phyloP scores from a whole-genome alignment of 2,329 filamentous ascomycete species.

The Podosphaera leucotricha region DNA sequence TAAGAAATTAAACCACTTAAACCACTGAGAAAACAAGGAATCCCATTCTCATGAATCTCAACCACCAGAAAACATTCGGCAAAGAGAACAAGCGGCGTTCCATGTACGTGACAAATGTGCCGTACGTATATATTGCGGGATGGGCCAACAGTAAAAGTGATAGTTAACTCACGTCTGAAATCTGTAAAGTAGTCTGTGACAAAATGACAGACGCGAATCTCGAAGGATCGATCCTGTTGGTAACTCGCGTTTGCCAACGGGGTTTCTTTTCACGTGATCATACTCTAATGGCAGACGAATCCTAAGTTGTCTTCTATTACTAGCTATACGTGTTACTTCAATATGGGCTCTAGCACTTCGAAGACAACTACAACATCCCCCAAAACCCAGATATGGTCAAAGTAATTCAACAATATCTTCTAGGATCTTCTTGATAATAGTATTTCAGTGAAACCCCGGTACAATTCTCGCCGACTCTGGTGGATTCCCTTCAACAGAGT shows the following conservation, averaged over 20 bases:
- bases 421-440: not conserved
- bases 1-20: not conserved
- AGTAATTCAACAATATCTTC: slow-evolving; percentile 4
- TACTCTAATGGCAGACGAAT: not conserved
- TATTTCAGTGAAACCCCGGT: slow-evolving; percentile 32
- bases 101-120: not conserved
- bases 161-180: not conserved
- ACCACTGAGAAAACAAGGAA: not conserved
- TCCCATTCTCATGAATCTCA: not conserved
- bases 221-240: no score
- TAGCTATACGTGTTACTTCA: slow-evolving; percentile 2
- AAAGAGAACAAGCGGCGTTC: not conserved
- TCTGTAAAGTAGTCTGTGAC: not conserved
- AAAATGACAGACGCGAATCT: not conserved
- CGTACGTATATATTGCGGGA: not conserved
- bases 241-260: no score
- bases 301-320: not conserved
- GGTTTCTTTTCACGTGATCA: no score
- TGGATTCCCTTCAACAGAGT: slow-evolving; percentile 63
- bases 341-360: slow-evolving; percentile 14
- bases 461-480: slow-evolving; percentile 56
- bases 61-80: not conserved
- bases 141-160: no score
- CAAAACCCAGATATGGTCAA: slow-evolving; percentile 13
- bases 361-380: slow-evolving; percentile 10